Base-by-base conservation (phyloP, 108 stramenopile species). In the Skeletonema marinoi region DNA sequence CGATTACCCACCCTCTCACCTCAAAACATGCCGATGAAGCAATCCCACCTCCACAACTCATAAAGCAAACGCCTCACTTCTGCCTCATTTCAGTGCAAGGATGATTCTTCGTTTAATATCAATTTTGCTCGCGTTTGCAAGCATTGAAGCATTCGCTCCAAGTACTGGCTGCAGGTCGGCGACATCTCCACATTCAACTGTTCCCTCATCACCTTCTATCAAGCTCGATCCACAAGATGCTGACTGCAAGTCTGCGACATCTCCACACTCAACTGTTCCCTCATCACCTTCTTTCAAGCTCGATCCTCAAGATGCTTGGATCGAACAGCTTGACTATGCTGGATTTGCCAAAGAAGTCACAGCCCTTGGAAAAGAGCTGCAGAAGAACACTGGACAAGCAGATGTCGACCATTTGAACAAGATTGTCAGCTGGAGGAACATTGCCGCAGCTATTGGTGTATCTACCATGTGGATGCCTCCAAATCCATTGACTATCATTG, bases 371-470 rank as follows among this genome's bases (percentile, higher is more conserved):
- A 82, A 85, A 50, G 60, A 83, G 31, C 56, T 90, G 32, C 65
- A 54, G 12, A 62, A 73, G 48, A 59, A 76, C 11, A 77, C 80
- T 4, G 84, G 84, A 11, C 14, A 73, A 11, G 89, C 59, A 31
- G 89, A 90, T 66, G 89, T 86, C 0, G 74, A 82, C 31, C 89
- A 90, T 78, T 67, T 90, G 10, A 12, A 88, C 36, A 88, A 88
- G 77, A 83, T 90, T 39, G 58, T 88, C 7, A 32, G 66, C 39
- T 90, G 89, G 89, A 50, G 83, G 33, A 76, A 87, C 36, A 84
- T 79, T 30, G 71, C 80, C 19, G 74, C 75, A 9, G 29, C 76
- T 25, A 33, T 77, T 16, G 83, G 82, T 17, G 21, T 79, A 30
- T 17, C 19, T 7, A 85, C 84, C 8, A 81, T 85, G 80, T 77